Evolutionary conservation across 345 rosid species (phyloP).

Genomic region (Passiflora organensis): DNA sequence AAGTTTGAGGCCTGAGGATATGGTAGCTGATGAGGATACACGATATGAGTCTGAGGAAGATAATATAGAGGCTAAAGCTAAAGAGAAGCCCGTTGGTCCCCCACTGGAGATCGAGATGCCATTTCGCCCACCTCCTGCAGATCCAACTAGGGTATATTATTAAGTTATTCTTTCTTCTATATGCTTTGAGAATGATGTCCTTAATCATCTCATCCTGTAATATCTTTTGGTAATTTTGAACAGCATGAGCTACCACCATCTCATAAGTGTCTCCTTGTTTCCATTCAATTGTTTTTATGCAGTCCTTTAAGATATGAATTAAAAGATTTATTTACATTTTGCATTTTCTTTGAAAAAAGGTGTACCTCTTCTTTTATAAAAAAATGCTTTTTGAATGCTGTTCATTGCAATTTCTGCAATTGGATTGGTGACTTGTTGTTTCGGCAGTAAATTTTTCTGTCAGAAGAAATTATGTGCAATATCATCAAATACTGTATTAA

Average conservation of each 20-base stretch:
- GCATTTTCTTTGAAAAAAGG: background rate
- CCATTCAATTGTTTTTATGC: background rate
- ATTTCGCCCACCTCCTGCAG: conserved; percentile 74
- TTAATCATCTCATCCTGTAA: no score
- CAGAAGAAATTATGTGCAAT: no score
- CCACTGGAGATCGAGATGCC: conserved; percentile 91
- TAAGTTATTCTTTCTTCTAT: background rate
- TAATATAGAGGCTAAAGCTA: conserved; percentile 59
- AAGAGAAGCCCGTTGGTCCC: conserved; percentile 87
- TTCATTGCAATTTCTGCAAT: background rate
- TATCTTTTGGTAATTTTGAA: no score
- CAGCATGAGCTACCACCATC: no score
- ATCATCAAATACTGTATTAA: no score
- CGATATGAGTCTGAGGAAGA: conserved; percentile 82
- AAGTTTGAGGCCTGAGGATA: conserved; percentile 65
- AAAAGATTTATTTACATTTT: background rate
- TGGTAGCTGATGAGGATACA: conserved; percentile 71
- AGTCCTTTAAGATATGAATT: background rate
- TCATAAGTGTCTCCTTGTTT: background rate
- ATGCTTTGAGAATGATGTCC: background rate
- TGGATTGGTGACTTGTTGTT: background rate
- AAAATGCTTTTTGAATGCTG: background rate
- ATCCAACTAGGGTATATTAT: conserved; percentile 53
- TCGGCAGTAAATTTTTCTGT: background rate
- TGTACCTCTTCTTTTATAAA: background rate